Evolutionary conservation across 257 asterid genomes (phyloP), one percentile per base, ranked within the genome.

Genomic region (Solanum chilense): DNA sequence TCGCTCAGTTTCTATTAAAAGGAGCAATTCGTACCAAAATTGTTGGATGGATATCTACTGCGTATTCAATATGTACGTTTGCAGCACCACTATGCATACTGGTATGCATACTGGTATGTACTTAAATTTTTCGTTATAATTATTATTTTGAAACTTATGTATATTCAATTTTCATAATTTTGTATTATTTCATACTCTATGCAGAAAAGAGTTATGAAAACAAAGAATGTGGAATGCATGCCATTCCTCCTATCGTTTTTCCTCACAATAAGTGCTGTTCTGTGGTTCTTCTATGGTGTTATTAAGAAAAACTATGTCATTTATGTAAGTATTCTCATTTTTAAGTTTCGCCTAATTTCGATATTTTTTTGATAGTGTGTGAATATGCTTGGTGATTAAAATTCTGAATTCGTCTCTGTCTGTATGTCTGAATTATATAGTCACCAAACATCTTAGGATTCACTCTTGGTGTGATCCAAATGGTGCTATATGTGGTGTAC

Each of bases 151-250:
- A 7, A 77, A 77, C 44, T 77, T 1, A 1, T 15, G 76, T 69
- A 29, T 68, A 68, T 69, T 58, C 2, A 20, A 58, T 8, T 58
- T 80, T 37, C 39, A 37, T 11, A 27, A 44, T 18, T 80, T 80
- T 27, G 12, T n/a, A 25, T 29, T 3, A 11, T 42, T 74, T 35
- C 27, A 21, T 21, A 10, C 16, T 41, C 10, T 41, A 23, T 87
- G 88, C 91, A 94, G 98, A 88, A 92, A 85, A 88, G 85, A 89
- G 96, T 94, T 21, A 92, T 95, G 52, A 60, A 87, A 74, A 95
- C 94, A 5, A 92, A 94, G 90, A 94, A 97, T 49, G 97, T 93
- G 0, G 98, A 94, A 85, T 92, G 89, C 89, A 95, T 95, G 98
- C 98, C 98, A 29, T 88, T 94, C 58, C 92, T 94, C 45, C 92